Evolutionary conservation across 306 rosid species (phyloP).

Genomic region (Trichosanthes cucumerina): DNA sequence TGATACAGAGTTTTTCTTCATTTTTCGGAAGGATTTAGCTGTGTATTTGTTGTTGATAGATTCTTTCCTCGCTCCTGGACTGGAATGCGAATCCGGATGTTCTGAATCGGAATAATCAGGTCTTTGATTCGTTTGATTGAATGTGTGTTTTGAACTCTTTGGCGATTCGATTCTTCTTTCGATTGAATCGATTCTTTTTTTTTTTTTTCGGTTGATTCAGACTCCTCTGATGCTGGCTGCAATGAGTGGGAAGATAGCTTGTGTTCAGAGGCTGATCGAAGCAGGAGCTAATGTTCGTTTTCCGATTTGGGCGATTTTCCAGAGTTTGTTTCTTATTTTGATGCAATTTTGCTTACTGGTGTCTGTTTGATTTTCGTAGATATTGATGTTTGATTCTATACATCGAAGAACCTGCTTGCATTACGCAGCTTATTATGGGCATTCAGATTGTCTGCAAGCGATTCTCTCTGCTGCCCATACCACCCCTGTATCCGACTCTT

Average conservation of each 20-base stretch:
- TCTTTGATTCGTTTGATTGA: neutral
- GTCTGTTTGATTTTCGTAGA: conserved; percentile 19
- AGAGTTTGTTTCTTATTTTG: neutral
- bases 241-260: conserved; percentile 56
- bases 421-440: conserved; percentile 69
- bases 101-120: conserved; percentile 69
- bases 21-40: neutral
- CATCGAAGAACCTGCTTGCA: conserved; percentile 82
- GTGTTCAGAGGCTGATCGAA: conserved; percentile 53
- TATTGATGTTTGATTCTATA: conserved; percentile 72
- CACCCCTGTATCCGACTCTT: conserved; percentile 60
- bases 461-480: conserved; percentile 68
- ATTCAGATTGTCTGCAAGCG: conserved; percentile 57
- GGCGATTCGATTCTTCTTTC: neutral
- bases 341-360: neutral
- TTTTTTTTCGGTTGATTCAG: conserved; percentile 21
- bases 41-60: conserved; percentile 27
- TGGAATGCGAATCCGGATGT: conserved; percentile 39
- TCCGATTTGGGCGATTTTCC: neutral
- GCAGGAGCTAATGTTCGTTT: conserved; percentile 79
- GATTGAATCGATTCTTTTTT: neutral
- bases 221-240: conserved; percentile 86
- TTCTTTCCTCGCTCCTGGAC: conserved; percentile 59
- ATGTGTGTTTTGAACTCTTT: neutral
- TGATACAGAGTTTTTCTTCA: neutral